Evolutionary conservation across 1,284 basidiomycete genomes (phyloP), one percentile per base, ranked within the genome.

Genomic region (Ustilago vetiveriae): DNA sequence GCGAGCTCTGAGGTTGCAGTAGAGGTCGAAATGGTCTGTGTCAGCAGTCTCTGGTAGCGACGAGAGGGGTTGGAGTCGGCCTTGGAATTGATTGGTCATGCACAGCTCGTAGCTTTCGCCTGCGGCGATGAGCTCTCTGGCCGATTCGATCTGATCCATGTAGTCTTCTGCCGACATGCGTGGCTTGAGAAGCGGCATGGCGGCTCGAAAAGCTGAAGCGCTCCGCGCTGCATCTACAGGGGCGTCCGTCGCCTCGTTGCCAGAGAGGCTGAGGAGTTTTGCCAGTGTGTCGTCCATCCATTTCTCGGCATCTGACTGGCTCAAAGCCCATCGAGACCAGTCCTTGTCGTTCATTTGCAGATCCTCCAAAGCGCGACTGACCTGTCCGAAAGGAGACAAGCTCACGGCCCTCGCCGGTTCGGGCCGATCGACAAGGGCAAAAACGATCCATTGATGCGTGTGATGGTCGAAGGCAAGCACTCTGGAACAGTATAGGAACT

Each of bases 51-150:
- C 42, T 19, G 33, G 17, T 2, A 32, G 33, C 21, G 56, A 42
- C 8, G 44, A 44, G 17, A 69, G 55, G 1, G 66, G 54, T 3
- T 60, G 44, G 0, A 83, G 57, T 0, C 49, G 50, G 0, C 85
- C 81, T 5, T 79, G 60, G 74, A 87, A 87, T 10, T 87, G 87
- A 1, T 91, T 94, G 0, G 94, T 98, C 36, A 97, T 85, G 76
- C 95, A 98, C 19, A 98, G 86, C 80, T 98, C 94, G 83, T 98
- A 98, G n/a, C 92, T 93, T 80, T 98, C 91, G 6, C 94, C 94
- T 33, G 89, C 85, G 53, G 86, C 89, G 21, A 98, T 88, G 50
- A 87, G 86, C 50, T 90, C 88, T 76, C 93, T 88, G 10, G 91
- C 91, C 32, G 85, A 80, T 27, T 88, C 84, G 74, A 97, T 93